Percentiles rank a stretch among this genome's conserved stretches.
phyloP scores from a whole-genome alignment of 2,329 filamentous ascomycete genomes.

The Zymoseptoria tritici region DNA sequence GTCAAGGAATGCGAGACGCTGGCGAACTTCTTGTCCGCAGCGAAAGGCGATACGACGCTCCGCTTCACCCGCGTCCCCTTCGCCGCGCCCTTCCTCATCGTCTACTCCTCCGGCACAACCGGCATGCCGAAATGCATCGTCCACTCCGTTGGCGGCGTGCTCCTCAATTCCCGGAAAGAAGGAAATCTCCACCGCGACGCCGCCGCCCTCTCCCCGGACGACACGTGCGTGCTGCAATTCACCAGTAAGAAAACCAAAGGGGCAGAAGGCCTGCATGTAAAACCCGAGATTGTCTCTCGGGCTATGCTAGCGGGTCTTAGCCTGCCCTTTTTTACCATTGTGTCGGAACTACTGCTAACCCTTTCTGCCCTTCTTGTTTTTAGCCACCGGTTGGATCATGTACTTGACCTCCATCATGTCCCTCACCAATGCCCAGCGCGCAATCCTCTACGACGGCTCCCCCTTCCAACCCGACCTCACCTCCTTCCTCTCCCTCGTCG shows the following conservation, averaged over 20 bases:
- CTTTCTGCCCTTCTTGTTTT: too few relatives aligned
- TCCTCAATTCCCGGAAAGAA: constrained; percentile 58
- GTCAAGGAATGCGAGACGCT: constrained; percentile 45
- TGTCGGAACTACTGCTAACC: too few relatives aligned
- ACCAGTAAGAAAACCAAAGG: constrained; percentile 32
- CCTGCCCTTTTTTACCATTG: too few relatives aligned
- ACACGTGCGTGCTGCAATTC: constrained; percentile 48
- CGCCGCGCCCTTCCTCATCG: constrained; percentile 65
- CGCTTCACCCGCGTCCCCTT: constrained; percentile 58
- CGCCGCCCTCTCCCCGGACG: constrained; percentile 23
- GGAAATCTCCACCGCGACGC: constrained; percentile 45
- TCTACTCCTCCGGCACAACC: constrained; percentile 71
- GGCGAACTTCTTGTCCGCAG: constrained; percentile 35
- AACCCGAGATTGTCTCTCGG: too few relatives aligned
- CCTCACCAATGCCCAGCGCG: constrained; percentile 53
- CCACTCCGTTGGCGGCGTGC: constrained; percentile 60
- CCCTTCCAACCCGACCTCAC: constrained; percentile 65
- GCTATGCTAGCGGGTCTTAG: too few relatives aligned
- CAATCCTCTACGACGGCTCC: constrained; percentile 74
- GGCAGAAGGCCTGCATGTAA: too few relatives aligned
- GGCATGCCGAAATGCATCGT: constrained; percentile 81
- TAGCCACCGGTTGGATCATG: constrained; percentile 77
- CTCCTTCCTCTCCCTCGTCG: constrained; percentile 56
- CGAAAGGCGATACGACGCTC: constrained; percentile 33
- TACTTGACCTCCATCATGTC: constrained; percentile 57